These are phyloP conservation scores for Pichia ethanolica DNA, from an alignment of 805 yeast genomes.

Conservation along the genomic window DNA sequence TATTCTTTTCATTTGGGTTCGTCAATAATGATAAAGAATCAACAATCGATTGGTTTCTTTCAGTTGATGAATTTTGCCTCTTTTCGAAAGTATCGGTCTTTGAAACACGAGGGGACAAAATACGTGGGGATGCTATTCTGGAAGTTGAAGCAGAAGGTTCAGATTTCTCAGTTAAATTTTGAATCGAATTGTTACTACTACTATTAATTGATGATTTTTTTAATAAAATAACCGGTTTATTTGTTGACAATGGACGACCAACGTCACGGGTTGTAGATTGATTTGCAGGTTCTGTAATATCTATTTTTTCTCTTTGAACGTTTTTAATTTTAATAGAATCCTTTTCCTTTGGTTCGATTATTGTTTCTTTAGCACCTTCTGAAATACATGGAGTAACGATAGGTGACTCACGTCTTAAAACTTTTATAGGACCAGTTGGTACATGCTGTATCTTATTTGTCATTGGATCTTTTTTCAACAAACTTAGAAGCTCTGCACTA, in stretches of 20 bases:
- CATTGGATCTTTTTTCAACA: slow-evolving; percentile 6
- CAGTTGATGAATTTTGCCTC: neutral
- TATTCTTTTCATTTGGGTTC: neutral
- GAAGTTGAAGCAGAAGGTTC: neutral
- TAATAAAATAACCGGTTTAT: slow-evolving; percentile 9
- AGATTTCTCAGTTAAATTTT: too few relatives aligned
- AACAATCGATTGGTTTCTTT: neutral
- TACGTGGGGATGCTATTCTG: neutral
- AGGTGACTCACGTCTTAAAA: slow-evolving; percentile 14
- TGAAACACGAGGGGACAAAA: neutral
- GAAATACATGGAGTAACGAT: neutral
- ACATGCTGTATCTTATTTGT: neutral
- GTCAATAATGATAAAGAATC: slow-evolving; percentile 2
- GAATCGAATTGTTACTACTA: too few relatives aligned
- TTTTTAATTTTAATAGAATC: neutral
- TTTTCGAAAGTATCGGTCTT: neutral
- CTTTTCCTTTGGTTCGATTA: neutral
- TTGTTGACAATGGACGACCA: neutral
- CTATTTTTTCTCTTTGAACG: slow-evolving; percentile 1
- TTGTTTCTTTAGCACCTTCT: too few relatives aligned
- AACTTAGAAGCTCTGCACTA: slow-evolving; percentile 6
- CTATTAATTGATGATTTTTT: slow-evolving; percentile 3
- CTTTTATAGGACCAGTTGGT: slow-evolving; percentile 1
- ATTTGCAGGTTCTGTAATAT: slow-evolving; percentile 14
- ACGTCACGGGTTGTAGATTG: slow-evolving; percentile 7